phyloP scores from a whole-genome alignment of 352 stramenopile genomes.

The Thalassiosira exigua region DNA sequence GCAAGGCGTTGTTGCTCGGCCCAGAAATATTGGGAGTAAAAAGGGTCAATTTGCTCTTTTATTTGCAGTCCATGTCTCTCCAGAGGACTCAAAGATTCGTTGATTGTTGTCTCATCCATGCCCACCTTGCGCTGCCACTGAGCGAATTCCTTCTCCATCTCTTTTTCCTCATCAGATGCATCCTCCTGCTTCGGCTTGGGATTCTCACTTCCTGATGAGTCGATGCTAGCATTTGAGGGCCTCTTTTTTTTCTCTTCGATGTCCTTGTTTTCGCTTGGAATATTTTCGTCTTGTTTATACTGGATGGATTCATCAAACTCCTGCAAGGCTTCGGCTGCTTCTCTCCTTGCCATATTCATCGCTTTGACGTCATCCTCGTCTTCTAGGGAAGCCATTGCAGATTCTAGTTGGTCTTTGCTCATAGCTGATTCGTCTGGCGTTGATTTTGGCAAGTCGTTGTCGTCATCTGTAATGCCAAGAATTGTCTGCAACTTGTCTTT shows the following conservation, averaged over 20 bases:
- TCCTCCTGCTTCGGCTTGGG: constrained; percentile 56
- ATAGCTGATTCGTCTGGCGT: constrained; percentile 62
- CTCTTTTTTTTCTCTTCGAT: constrained; percentile 29
- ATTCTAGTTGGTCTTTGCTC: constrained; percentile 88
- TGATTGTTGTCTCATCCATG: constrained; percentile 88
- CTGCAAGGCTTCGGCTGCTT: constrained; percentile 84
- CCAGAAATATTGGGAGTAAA: constrained; percentile 85
- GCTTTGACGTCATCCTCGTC: constrained; percentile 94
- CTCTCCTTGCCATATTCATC: constrained; percentile 88
- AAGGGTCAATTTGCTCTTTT: constrained; percentile 91
- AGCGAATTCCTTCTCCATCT: constrained; percentile 92
- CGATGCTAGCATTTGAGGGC: constrained; percentile 15
- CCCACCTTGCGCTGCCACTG: constrained; percentile 91
- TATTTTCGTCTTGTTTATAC: constrained; percentile 56
- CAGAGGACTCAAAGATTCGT: constrained; percentile 91
- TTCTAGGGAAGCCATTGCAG: constrained; percentile 93
- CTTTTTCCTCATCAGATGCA: constrained; percentile 84
- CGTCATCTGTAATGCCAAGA: constrained; percentile 83
- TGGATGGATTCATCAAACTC: constrained; percentile 88
- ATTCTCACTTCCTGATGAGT: constrained; percentile 37
- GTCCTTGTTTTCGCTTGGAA: constrained; percentile 69
- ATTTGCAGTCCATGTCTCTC: constrained; percentile 94
- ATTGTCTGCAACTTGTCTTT: constrained; percentile 90
- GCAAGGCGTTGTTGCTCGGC: constrained; percentile 78
- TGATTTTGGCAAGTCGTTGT: constrained; percentile 34